Conservation (phyloP, 2,329 filamentous ascomycete genomes). For the Fusarium sp. region DNA sequence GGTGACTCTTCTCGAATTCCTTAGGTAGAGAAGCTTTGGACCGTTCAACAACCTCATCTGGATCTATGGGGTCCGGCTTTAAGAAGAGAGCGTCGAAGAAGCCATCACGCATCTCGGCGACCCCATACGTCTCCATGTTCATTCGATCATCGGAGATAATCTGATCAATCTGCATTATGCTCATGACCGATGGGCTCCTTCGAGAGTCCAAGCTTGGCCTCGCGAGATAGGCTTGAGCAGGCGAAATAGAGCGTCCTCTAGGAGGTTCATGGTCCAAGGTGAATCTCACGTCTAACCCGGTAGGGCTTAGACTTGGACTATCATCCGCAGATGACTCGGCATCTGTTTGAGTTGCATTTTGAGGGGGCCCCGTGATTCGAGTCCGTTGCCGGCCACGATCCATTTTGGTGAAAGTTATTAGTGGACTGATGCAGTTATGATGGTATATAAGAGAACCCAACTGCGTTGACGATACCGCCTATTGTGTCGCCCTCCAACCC, state of each 20-base stretch:
- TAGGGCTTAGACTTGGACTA: conserved; percentile 34
- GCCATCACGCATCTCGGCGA: conserved; percentile 55
- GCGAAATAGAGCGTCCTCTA: conserved; percentile 8
- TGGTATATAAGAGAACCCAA: background rate
- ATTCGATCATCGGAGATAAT: conserved; percentile 48
- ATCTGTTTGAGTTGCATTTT: conserved; percentile 8
- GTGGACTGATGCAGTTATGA: background rate
- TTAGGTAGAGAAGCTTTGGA: conserved; percentile 57
- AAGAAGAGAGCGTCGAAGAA: conserved; percentile 60
- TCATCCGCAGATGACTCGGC: conserved; percentile 6
- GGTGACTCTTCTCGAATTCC: conserved; percentile 56
- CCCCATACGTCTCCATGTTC: conserved; percentile 53
- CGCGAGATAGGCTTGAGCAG: conserved; percentile 20
- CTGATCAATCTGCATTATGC: conserved; percentile 47
- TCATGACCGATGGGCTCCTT: conserved; percentile 41
- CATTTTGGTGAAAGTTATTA: conserved; percentile 5
- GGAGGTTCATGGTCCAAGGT: background rate
- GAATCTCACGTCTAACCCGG: conserved; percentile 28
- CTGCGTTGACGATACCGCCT: background rate
- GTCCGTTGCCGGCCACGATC: conserved; percentile 2
- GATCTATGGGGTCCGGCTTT: conserved; percentile 51
- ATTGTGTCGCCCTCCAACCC: background rate
- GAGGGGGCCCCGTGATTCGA: conserved; percentile 4
- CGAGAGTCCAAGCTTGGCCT: conserved; percentile 38
- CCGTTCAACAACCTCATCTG: conserved; percentile 51